Conservation (phyloP, 2,329 filamentous ascomycete genomes). For the Exophiala bonariae region DNA sequence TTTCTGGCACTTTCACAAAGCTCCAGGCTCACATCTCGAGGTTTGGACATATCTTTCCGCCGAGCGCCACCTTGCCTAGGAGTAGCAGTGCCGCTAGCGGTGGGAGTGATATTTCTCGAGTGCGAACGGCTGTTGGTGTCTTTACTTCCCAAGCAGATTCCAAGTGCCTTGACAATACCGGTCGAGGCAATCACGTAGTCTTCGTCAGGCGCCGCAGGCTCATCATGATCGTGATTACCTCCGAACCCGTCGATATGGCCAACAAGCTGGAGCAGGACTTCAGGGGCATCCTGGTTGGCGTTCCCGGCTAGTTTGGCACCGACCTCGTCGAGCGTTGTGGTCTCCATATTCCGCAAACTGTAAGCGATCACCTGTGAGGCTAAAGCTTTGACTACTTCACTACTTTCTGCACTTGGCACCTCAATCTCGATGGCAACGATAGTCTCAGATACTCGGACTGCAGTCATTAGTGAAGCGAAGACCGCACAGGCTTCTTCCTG, state of each 20-base stretch:
- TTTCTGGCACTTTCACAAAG: conserved; percentile 83
- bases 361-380: conserved; percentile 95
- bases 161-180: conserved; percentile 89
- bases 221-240: conserved; percentile 58
- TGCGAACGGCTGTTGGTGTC: conserved; percentile 48
- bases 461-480: conserved; percentile 87
- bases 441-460: conserved; percentile 77
- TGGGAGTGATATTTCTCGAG: conserved; percentile 39
- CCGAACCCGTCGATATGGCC: conserved; percentile 62
- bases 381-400: conserved; percentile 86
- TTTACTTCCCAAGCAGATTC: conserved; percentile 84
- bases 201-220: conserved; percentile 77
- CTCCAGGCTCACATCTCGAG: conserved; percentile 91
- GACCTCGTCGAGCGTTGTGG: conserved; percentile 65
- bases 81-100: conserved; percentile 55
- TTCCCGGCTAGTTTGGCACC: conserved; percentile 49
- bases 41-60: conserved; percentile 57
- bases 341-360: conserved; percentile 87
- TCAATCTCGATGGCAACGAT: conserved; percentile 92
- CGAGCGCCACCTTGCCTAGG: conserved; percentile 53
- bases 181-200: conserved; percentile 96
- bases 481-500: conserved; percentile 94
- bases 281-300: conserved; percentile 64
- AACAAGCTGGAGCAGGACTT: conserved; percentile 83
- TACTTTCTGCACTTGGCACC: conserved; percentile 75